Percentiles rank a stretch among this genome's conserved stretches.
These are phyloP conservation scores for Isatis tinctoria DNA, from an alignment of 345 rosid species.

Conservation along the genomic window DNA sequence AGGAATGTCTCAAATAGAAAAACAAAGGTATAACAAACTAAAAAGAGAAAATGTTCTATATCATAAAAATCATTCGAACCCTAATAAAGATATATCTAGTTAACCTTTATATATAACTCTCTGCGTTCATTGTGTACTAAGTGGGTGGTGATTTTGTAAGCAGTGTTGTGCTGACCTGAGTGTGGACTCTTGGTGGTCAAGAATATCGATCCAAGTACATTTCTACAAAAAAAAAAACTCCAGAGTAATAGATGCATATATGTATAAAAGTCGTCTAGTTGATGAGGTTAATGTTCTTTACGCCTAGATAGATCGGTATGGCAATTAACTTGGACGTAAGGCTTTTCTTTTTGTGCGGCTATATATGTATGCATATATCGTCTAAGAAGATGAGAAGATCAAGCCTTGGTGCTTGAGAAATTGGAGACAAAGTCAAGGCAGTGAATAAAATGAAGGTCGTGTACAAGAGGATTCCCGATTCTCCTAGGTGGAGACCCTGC, in stretches of 20 bases:
- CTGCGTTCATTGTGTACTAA: neutral
- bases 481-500: conserved; percentile 82
- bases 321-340: neutral
- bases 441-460: conserved; percentile 60
- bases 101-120: neutral
- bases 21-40: neutral
- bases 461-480: conserved; percentile 65
- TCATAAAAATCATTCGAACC: neutral
- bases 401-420: conserved; percentile 46
- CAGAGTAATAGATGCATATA: neutral
- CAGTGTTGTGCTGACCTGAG: neutral
- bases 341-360: neutral
- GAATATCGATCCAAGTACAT: neutral
- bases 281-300: neutral
- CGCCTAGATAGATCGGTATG: neutral
- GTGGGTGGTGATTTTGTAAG: neutral
- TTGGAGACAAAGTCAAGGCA: conserved; percentile 65
- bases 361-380: neutral
- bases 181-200: neutral
- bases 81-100: neutral
- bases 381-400: neutral
- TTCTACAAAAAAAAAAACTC: neutral
- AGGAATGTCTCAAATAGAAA: neutral
- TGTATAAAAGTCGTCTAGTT: neutral
- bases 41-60: neutral